A percentile compares a stretch with the other conserved stretches of the same genome.
These are phyloP conservation scores for Neofusicoccum kwambonambiense DNA, from an alignment of 2,329 filamentous ascomycete genomes.

Conservation along the genomic window DNA sequence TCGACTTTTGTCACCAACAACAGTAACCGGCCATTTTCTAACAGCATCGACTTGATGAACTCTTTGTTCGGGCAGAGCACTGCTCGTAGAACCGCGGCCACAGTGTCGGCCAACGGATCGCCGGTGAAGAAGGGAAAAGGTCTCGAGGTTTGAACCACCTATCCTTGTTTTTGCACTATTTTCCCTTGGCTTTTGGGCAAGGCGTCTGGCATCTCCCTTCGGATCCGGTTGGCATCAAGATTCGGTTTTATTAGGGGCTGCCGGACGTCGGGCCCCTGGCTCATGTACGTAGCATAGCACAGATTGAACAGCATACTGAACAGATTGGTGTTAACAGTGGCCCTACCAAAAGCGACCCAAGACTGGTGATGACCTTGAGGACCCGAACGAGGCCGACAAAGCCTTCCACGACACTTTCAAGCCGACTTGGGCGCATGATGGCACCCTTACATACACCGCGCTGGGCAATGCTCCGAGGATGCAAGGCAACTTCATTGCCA, in stretches of 20 bases:
- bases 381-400: conserved; percentile 63
- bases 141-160: conserved; percentile 82
- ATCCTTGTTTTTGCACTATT: conserved; percentile 37
- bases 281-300: conserved; percentile 48
- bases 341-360: conserved; percentile 80
- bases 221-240: conserved; percentile 14
- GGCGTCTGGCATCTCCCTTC: conserved; percentile 15
- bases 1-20: conserved; percentile 17
- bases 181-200: conserved; percentile 18
- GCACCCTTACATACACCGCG: conserved; percentile 66
- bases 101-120: conserved; percentile 22
- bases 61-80: conserved; percentile 72
- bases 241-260: conserved; percentile 14
- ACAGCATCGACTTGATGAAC: conserved; percentile 94
- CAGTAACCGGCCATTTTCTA: conserved; percentile 62
- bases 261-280: conserved; percentile 23
- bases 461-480: conserved; percentile 40
- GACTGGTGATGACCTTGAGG: conserved; percentile 60
- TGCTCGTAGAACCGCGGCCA: conserved; percentile 1
- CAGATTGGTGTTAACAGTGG: conserved; percentile 60
- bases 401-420: conserved; percentile 72
- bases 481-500: conserved; percentile 52
- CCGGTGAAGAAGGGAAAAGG: conserved; percentile 61
- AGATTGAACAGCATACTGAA: conserved; percentile 42
- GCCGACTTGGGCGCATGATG: conserved; percentile 74